These are phyloP conservation scores for Didymella glomerata DNA, from an alignment of 2,329 filamentous ascomycete species.

Conservation along the genomic window DNA sequence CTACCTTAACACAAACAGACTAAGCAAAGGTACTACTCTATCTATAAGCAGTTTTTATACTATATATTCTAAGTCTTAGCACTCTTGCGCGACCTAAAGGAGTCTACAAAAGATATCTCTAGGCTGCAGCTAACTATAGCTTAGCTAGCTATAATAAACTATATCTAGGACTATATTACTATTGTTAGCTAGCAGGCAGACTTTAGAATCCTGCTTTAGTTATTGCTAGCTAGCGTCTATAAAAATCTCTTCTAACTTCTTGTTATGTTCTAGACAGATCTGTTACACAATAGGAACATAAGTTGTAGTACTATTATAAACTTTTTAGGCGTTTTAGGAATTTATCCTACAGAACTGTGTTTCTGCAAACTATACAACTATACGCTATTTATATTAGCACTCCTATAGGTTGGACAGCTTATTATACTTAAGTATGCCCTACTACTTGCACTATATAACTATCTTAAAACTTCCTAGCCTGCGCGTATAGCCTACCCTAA, in stretches of 20 bases:
- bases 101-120: slow-evolving; percentile 15
- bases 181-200: slow-evolving; percentile 9
- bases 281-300: slow-evolving; percentile 13
- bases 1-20: slow-evolving; percentile 19
- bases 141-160: slow-evolving; percentile 18
- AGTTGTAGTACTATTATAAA: slow-evolving; percentile 12
- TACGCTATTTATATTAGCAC: slow-evolving; percentile 17
- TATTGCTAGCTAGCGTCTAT: slow-evolving; percentile 4
- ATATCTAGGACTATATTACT: slow-evolving; percentile 15
- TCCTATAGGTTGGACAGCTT: slow-evolving; percentile 11
- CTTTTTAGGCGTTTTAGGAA: slow-evolving; percentile 18
- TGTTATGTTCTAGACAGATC: slow-evolving; percentile 22
- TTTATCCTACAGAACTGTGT: slow-evolving; percentile 16
- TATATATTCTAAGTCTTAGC: slow-evolving; percentile 17
- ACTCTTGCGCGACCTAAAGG: slow-evolving; percentile 18
- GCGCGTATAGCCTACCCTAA: slow-evolving; percentile 6
- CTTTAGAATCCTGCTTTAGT: slow-evolving; percentile 5
- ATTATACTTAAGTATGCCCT: slow-evolving; percentile 20
- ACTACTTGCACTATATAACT: slow-evolving; percentile 11
- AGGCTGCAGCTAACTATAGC: slow-evolving; percentile 16
- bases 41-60: slow-evolving; percentile 17
- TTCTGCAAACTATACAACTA: slow-evolving; percentile 19
- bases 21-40: slow-evolving; percentile 14
- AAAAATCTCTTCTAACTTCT: slow-evolving; percentile 21
- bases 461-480: slow-evolving; percentile 17